Conservation (phyloP, 257 asterid species). For the Cordia subcordata region DNA sequence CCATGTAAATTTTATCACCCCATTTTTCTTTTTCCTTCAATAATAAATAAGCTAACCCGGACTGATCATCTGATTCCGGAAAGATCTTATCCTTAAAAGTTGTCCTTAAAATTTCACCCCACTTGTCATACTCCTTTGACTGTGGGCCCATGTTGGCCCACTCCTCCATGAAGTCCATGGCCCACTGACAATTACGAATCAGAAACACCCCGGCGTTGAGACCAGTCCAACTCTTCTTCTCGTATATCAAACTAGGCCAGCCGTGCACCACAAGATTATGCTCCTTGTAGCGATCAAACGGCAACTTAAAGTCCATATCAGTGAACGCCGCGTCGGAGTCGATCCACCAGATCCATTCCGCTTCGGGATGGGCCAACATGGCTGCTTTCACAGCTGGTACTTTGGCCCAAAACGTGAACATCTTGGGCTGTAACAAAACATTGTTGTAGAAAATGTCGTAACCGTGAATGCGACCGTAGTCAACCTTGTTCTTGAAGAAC, state of each 20-base stretch:
- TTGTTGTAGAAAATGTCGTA: conserved; percentile 87
- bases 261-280: conserved; percentile 85
- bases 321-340: conserved; percentile 97
- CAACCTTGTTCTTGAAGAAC: conserved; percentile 91
- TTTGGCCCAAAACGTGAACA: conserved; percentile 97
- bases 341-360: conserved; percentile 99
- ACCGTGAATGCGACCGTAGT: conserved; percentile 82
- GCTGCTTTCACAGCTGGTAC: conserved; percentile 71
- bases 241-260: conserved; percentile 53
- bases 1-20: conserved; percentile 67
- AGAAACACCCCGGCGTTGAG: conserved; percentile 95
- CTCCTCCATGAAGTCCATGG: conserved; percentile 68
- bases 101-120: conserved; percentile 57
- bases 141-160: conserved; percentile 99
- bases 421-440: conserved; percentile 60
- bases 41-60: conserved; percentile 60
- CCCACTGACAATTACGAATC: conserved; percentile 86
- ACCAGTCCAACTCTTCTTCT: conserved; percentile 80
- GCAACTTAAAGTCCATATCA: conserved; percentile 87
- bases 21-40: conserved; percentile 65
- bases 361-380: conserved; percentile 96
- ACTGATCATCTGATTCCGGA: conserved; percentile 84
- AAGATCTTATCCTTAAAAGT: conserved; percentile 64
- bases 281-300: conserved; percentile 55
- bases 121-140: conserved; percentile 50